These are phyloP conservation scores for Epichloe baconii DNA, from an alignment of 2,329 filamentous ascomycete species.

Conservation along the genomic window DNA sequence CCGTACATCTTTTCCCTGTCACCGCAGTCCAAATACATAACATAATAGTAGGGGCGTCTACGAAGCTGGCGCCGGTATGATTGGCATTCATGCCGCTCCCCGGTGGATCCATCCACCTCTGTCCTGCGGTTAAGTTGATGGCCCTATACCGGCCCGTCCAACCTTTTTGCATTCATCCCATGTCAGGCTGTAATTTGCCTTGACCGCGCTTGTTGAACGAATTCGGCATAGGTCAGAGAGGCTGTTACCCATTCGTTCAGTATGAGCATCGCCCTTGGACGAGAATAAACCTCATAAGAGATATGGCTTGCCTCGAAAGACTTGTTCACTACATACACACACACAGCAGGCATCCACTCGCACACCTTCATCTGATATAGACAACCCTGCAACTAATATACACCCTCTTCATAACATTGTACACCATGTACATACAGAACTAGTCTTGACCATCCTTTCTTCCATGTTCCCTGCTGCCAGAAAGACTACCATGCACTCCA, in stretches of 20 bases:
- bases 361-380: conserved; percentile 13
- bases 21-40: neutral
- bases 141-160: neutral
- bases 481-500: conserved; percentile 5
- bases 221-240: neutral
- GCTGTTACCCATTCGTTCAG: neutral
- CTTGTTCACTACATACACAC: neutral
- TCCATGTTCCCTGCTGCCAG: conserved; percentile 4
- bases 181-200: neutral
- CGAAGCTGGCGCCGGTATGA: neutral
- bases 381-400: conserved; percentile 17
- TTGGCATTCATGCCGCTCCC: conserved; percentile 5
- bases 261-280: neutral
- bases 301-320: neutral
- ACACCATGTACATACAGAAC: conserved; percentile 6
- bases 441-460: conserved; percentile 4
- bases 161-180: conserved; percentile 1
- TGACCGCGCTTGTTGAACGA: neutral
- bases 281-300: no score
- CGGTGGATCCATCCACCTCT: neutral
- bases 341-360: neutral
- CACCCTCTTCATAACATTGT: conserved; percentile 10
- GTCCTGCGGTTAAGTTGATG: neutral
- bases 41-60: neutral
- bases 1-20: neutral